Conservation (phyloP, 805 yeast genomes). For the Schizosaccharomyces cryophilus region DNA sequence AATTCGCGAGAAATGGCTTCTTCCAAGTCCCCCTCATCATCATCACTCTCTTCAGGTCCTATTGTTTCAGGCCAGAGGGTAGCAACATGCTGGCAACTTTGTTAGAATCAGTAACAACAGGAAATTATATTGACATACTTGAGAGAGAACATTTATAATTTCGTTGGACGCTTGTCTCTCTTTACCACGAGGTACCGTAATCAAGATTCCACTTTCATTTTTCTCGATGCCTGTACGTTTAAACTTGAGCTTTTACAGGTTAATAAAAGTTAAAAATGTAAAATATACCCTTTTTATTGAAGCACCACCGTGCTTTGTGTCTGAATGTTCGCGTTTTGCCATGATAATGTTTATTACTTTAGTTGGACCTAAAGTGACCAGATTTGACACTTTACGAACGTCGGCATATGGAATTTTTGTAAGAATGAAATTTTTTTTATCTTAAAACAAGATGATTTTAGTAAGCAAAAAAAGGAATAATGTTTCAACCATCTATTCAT, state of each 20-base stretch:
- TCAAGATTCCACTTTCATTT: slow-evolving; percentile 38
- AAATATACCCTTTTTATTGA: no score
- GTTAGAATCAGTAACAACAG: not conserved
- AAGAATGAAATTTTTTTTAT: no score
- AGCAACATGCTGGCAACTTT: not conserved
- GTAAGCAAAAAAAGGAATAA: no score
- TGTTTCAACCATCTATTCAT: no score
- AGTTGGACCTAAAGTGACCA: no score
- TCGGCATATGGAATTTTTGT: no score
- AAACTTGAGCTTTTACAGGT: not conserved
- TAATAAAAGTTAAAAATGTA: not conserved
- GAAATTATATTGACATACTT: slow-evolving; percentile 12
- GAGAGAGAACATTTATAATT: slow-evolving; percentile 31
- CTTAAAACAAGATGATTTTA: no score
- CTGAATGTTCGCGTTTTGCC: no score
- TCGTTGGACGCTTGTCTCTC: slow-evolving; percentile 57
- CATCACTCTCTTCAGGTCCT: slow-evolving; percentile 14
- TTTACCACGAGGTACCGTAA: slow-evolving; percentile 60
- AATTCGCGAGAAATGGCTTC: slow-evolving; percentile 14
- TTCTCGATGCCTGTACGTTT: not conserved
- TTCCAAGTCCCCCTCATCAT: slow-evolving; percentile 9
- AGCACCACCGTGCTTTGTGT: no score
- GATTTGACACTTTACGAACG: no score
- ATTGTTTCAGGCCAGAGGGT: slow-evolving; percentile 6
- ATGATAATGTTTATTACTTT: no score